Evolutionary conservation across 495 filamentous ascomycete genomes (phyloP), one percentile per base, ranked within the genome.

Genomic region (Penicillium crystallinum): DNA sequence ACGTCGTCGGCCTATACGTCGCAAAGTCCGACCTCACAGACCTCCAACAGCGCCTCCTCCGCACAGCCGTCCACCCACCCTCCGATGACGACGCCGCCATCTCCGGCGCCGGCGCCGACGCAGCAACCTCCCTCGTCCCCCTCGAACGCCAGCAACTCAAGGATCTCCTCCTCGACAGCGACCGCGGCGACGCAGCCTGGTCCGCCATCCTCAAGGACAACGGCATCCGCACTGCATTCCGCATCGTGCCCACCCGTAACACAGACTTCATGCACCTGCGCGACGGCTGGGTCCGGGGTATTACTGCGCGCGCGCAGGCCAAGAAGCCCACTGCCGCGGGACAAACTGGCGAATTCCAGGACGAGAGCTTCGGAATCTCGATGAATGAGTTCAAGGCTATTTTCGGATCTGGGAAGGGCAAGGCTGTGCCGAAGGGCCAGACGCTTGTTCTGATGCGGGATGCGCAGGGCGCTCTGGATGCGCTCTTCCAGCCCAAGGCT

Each of bases 181-280:
- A 78, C 48, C 73, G 76, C 50, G 82, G 88, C 40, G 81, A 85
- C 45, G 72, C 76, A 45, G 74, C 85, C 14, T 97, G 91, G 90
- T 76, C 77, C n/a, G 76, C 78, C 21, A 73, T 96, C 2, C 64
- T 97, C 36, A 74, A 74, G 52, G 69, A 80, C 1, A 72, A 79
- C 19, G 78, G 82, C 0, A 75, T 88, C 9, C 80, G 85, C 7
- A 92, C 84, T 1, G 79, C 83, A 1, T 80, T 91, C 64, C 78
- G 90, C 6, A 83, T 97, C 44, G 85, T 92, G 8, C 93, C 95
- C 0, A 87, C 85, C 0, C 77, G 89, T 29, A 89, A 91, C 66
- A 97, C 93, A 4, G 90, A 96, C 67, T 96, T 96, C 69, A 77
- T 84, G 64, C 93, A 98, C 62, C 63, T 98, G 54, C 80, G 91